Conservation (phyloP, 1,139 yeast species). For the Saccharomyces pastorianus region DNA sequence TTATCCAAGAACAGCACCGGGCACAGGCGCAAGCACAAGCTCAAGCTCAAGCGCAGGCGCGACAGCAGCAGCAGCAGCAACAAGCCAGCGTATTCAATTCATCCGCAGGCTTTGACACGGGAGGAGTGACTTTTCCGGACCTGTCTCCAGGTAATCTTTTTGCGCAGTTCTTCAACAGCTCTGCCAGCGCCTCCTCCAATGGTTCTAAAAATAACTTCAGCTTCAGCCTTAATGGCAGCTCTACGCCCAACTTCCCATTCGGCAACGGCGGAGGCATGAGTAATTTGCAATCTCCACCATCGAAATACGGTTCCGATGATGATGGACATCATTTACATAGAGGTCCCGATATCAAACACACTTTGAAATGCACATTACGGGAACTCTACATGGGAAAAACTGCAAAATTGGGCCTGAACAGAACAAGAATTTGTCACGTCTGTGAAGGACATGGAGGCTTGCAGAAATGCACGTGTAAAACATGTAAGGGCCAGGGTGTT, state of each 20-base stretch:
- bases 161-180: slow-evolving; percentile 29
- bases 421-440: slow-evolving; percentile 35
- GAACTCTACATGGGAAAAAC: slow-evolving; percentile 45
- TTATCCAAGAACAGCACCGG: slow-evolving; percentile 19
- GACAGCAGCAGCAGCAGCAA: not conserved
- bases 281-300: slow-evolving; percentile 4
- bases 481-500: slow-evolving; percentile 33
- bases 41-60: not conserved
- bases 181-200: slow-evolving; percentile 13
- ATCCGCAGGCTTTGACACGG: slow-evolving; percentile 7
- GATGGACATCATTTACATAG: slow-evolving; percentile 13
- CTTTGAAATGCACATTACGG: slow-evolving; percentile 37
- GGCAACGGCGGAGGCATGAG: not conserved
- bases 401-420: slow-evolving; percentile 40
- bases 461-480: slow-evolving; percentile 30
- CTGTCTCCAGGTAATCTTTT: slow-evolving; percentile 32
- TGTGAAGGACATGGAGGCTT: slow-evolving; percentile 43
- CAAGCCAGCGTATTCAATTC: not conserved
- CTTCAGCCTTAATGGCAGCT: not conserved
- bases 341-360: slow-evolving; percentile 43
- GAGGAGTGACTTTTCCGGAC: slow-evolving; percentile 11
- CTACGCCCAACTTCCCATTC: not conserved
- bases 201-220: slow-evolving; percentile 9
- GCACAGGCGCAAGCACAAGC: not conserved
- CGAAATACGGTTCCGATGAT: slow-evolving; percentile 5